phyloP scores from a whole-genome alignment of 2,329 filamentous ascomycete genomes.

The Cladorrhinum sp. region DNA sequence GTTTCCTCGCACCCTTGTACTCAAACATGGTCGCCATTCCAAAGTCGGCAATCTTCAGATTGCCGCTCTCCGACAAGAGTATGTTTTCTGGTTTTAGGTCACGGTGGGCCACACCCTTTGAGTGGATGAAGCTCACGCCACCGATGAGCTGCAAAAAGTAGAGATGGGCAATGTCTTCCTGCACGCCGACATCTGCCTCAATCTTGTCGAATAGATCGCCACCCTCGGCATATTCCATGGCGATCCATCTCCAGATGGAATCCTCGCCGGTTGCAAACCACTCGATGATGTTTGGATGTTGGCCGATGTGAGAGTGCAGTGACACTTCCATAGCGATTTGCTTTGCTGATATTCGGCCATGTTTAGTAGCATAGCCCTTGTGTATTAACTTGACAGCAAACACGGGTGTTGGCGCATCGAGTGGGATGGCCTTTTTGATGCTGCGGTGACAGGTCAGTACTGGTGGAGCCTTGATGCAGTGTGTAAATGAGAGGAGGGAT shows the following conservation, averaged over 20 bases:
- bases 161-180: conserved; percentile 89
- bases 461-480: conserved; percentile 17
- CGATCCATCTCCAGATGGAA: conserved; percentile 88
- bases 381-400: conserved; percentile 99
- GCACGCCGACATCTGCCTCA: conserved; percentile 93
- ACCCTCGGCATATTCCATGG: conserved; percentile 94
- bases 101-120: conserved; percentile 89
- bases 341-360: conserved; percentile 83
- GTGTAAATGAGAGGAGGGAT: conserved; percentile 17
- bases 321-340: conserved; percentile 91
- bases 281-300: conserved; percentile 90
- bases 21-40: conserved; percentile 92
- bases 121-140: conserved; percentile 93
- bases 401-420: conserved; percentile 65
- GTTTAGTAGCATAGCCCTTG: conserved; percentile 86
- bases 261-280: conserved; percentile 90
- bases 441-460: conserved; percentile 43
- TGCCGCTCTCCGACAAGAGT: conserved; percentile 76
- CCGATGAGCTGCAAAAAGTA: conserved; percentile 92
- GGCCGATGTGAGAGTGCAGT: conserved; percentile 81
- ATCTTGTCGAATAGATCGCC: conserved; percentile 99
- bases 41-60: conserved; percentile 94
- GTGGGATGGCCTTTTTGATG: conserved; percentile 88
- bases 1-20: conserved; percentile 78
- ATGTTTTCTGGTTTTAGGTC: conserved; percentile 96